Base-by-base conservation (phyloP, 805 yeast species). In the Suhomyces kilbournensis region DNA sequence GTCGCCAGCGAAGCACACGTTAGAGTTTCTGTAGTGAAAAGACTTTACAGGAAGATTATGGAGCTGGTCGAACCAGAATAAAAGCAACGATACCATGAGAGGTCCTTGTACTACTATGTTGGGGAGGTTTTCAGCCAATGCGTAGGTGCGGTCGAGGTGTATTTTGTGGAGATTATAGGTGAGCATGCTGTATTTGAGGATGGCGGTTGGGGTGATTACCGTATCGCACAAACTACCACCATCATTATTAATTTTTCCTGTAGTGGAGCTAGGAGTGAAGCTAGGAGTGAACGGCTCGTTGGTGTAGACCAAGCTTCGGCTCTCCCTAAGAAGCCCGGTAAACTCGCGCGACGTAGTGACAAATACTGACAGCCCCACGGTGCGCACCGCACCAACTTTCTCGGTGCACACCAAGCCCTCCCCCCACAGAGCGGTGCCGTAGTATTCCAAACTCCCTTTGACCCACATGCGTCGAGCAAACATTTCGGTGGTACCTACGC, bases 161-260 rank as follows among this genome's bases (percentile, higher is more conserved):
- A 93, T 89, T 53, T 79, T 78, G 68, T 93, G 99, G 3, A 96
- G 77, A 65, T 93, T 93, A 70, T 84, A 85, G 1, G 94, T 85
- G 49, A 94, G 66, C 10, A 89, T 86, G 44, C 93, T 84, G 69
- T 84, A 88, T 55, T 90, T 71, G 57, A 83, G 77, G 34, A 83
- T 72, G 39, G 81, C 74, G 7, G 74, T 62, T 50, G 70, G 68
- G 5, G 79, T 62, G 42, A 81, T 78, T 20, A 51, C 69, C 42
- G 75, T n/a, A 7, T 28, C 38, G 44, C 28, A 22, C 15, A 9
- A 15, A 15, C 3, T 19, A 14, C 15, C 28, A 42, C 45, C 30
- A 10, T 32, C 38, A 7, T 7, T 5, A 6, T 15, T 32, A 25
- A 3, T 26, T 26, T 26, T 8, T 26, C 12, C 15, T 17, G 17